Conservation (phyloP, 805 yeast species). For the Candida khao-thaluensis region DNA sequence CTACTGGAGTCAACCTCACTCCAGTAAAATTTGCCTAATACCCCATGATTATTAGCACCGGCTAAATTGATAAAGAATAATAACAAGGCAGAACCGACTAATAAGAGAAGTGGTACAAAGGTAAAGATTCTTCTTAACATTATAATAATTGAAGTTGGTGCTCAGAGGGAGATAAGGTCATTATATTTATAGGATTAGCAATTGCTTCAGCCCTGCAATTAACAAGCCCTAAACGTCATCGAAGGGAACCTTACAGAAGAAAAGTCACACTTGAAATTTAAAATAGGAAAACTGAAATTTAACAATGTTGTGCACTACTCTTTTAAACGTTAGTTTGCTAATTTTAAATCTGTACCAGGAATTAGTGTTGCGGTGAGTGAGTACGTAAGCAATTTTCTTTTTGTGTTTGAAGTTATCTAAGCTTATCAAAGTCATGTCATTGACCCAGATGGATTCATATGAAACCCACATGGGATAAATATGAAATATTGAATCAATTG, state of each 20-base stretch:
- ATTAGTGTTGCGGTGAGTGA: neutral
- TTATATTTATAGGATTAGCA: conserved; percentile 5
- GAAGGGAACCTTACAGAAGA: neutral
- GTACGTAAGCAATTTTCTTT: conserved; percentile 2
- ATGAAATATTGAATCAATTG: no score
- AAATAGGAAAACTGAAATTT: conserved; percentile 1
- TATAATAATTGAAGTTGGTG: no score
- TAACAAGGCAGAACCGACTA: conserved; percentile 22
- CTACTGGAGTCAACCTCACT: conserved; percentile 20
- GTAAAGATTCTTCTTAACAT: conserved; percentile 23
- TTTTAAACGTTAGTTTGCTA: no score
- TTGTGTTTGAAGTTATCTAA: no score
- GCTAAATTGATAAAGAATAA: conserved; percentile 27
- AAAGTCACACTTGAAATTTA: conserved; percentile 6
- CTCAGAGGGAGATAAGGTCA: no score
- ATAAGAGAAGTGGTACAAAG: conserved; percentile 23
- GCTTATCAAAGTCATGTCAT: no score
- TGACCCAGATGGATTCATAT: no score
- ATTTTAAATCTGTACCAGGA: neutral
- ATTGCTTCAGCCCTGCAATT: no score
- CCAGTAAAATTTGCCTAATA: conserved; percentile 26
- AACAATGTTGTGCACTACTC: neutral
- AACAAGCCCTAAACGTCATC: conserved; percentile 2
- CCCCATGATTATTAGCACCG: conserved; percentile 23
- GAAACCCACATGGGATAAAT: no score